Percentiles rank a stretch among this genome's conserved stretches.
phyloP scores from a whole-genome alignment of 768 basidiomycete species.

The Dictyophora rubrovolvata region DNA sequence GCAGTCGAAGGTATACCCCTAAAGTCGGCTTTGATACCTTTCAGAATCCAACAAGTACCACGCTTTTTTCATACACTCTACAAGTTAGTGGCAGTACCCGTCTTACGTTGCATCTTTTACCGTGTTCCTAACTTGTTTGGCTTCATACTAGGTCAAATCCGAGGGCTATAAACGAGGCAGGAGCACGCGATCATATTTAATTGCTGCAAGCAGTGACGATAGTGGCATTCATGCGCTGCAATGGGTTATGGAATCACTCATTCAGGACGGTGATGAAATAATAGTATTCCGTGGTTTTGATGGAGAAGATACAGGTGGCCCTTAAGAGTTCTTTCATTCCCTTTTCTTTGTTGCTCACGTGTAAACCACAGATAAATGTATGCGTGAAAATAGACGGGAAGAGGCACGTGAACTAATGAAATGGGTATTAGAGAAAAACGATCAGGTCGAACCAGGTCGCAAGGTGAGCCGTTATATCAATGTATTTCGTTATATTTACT shows the following conservation, averaged over 20 bases:
- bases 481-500: neutral
- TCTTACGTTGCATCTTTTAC: constrained; percentile 1
- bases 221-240: constrained; percentile 82
- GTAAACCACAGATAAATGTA: constrained; percentile 47
- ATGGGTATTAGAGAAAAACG: constrained; percentile 68
- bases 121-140: neutral
- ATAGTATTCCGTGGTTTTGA: constrained; percentile 88
- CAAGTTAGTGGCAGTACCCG: constrained; percentile 22
- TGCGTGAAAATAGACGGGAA: constrained; percentile 62
- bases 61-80: constrained; percentile 83
- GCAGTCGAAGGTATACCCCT: constrained; percentile 29
- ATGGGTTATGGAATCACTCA: constrained; percentile 80
- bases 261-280: constrained; percentile 85
- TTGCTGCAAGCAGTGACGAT: constrained; percentile 82
- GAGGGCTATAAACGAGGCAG: constrained; percentile 68
- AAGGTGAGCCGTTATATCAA: constrained; percentile 35
- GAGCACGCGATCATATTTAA: constrained; percentile 80
- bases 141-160: constrained; percentile 49
- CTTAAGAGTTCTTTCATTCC: neutral
- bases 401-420: constrained; percentile 80
- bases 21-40: constrained; percentile 86
- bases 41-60: constrained; percentile 58
- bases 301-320: constrained; percentile 65
- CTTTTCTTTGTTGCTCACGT: constrained; percentile 1
- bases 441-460: constrained; percentile 66